Conservation (phyloP, 2,329 filamentous ascomycete genomes). For the Aspergillus sp. region DNA sequence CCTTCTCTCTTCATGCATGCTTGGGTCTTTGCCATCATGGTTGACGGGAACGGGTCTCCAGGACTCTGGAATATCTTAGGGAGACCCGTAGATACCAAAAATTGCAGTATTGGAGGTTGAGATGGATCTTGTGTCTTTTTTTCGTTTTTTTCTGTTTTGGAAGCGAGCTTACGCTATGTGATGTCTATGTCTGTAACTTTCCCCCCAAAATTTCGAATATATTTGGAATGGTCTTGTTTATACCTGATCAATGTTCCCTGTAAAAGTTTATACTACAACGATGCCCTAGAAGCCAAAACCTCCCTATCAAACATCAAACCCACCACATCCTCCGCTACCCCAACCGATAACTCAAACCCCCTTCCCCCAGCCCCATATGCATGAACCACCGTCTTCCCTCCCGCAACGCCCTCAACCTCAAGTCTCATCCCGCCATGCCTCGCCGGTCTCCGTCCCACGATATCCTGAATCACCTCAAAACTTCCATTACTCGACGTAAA, state of each 20-base stretch:
- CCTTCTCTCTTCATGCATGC: conserved; percentile 7
- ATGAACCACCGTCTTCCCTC: conserved; percentile 37
- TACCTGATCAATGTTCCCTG: too few relatives aligned
- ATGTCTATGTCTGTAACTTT: conserved; percentile 17
- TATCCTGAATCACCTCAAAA: conserved; percentile 39
- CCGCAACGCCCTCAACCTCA: conserved; percentile 40
- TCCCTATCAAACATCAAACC: conserved; percentile 29
- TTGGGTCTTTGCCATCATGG: conserved; percentile 1
- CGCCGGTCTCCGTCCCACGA: conserved; percentile 39
- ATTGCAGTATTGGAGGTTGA: conserved; percentile 13
- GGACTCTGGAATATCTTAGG: conserved; percentile 8
- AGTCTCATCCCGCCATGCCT: conserved; percentile 44
- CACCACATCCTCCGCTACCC: conserved; percentile 46
- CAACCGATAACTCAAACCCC: conserved; percentile 56
- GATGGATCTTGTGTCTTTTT: conserved; percentile 18
- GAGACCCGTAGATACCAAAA: conserved; percentile 10
- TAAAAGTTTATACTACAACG: conserved; percentile 10
- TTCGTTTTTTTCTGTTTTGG: conserved; percentile 7
- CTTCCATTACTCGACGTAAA: conserved; percentile 28
- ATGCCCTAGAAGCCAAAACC: conserved; percentile 15
- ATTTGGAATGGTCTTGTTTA: too few relatives aligned
- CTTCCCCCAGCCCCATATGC: conserved; percentile 54
- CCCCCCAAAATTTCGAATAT: too few relatives aligned
- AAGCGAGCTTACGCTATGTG: background rate
- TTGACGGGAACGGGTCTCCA: conserved; percentile 3